Percentiles rank a stretch among this genome's conserved stretches.
phyloP scores from a whole-genome alignment of 805 yeast genomes.

The Cephaloascus fragrans region DNA sequence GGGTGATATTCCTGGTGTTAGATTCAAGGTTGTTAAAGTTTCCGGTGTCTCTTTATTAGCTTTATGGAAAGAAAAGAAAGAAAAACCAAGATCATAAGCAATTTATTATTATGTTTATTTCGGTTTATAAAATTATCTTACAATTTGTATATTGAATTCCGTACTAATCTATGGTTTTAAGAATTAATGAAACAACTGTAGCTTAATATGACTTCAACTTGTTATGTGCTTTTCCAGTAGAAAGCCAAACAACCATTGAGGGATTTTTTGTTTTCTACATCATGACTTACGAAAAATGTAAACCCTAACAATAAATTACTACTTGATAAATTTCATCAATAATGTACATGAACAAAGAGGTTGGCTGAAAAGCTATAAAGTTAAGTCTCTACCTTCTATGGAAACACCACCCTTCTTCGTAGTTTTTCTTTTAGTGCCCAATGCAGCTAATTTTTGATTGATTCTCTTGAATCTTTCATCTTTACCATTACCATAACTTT shows the following conservation, averaged over 20 bases:
- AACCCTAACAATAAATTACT: too few relatives aligned
- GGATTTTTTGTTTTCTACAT: too few relatives aligned
- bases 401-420: slow-evolving; percentile 64
- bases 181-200: too few relatives aligned
- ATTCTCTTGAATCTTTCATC: slow-evolving; percentile 80
- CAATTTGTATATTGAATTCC: slow-evolving; percentile 10
- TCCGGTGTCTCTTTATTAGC: slow-evolving; percentile 99
- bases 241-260: too few relatives aligned
- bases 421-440: slow-evolving; percentile 37
- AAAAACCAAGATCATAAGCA: slow-evolving; percentile 97
- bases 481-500: slow-evolving; percentile 39
- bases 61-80: slow-evolving; percentile 99
- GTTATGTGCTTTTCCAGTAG: too few relatives aligned
- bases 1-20: slow-evolving; percentile 99
- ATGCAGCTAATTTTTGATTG: slow-evolving; percentile 43
- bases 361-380: too few relatives aligned
- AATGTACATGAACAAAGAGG: too few relatives aligned
- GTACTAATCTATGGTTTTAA: too few relatives aligned
- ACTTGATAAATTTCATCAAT: too few relatives aligned
- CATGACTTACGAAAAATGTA: too few relatives aligned
- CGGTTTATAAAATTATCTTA: not conserved
- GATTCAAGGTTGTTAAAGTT: slow-evolving; percentile 99
- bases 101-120: slow-evolving; percentile 5
- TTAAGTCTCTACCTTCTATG: slow-evolving; percentile 61
- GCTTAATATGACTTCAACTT: too few relatives aligned